Percentiles rank a stretch among this genome's conserved stretches.
Conservation (phyloP, 805 yeast species). For the Teunomyces funiuensis region DNA sequence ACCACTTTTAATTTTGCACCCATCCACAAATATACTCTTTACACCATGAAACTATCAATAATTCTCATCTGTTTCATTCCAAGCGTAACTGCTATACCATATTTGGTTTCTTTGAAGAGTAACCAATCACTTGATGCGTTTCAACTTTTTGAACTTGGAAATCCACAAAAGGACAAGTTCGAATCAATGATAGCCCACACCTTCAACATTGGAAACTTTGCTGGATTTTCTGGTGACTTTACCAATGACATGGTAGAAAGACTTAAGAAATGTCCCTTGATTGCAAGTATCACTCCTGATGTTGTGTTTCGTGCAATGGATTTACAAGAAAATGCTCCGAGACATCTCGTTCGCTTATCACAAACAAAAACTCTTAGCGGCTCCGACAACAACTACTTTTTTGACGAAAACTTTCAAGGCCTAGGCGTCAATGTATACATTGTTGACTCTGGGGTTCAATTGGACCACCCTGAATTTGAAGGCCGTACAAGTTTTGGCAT, state of each 20-base stretch:
- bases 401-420: constrained; percentile 50
- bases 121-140: constrained; percentile 50
- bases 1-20: background rate
- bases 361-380: constrained; percentile 35
- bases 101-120: constrained; percentile 52
- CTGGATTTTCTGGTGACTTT: constrained; percentile 67
- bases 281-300: constrained; percentile 71
- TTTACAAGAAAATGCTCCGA: constrained; percentile 49
- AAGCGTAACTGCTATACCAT: constrained; percentile 15
- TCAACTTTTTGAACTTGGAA: constrained; percentile 43
- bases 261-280: constrained; percentile 57
- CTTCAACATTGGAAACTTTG: constrained; percentile 68
- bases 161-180: constrained; percentile 39
- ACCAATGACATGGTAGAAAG: constrained; percentile 46
- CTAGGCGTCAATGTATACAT: constrained; percentile 68
- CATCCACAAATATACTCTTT: background rate
- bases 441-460: constrained; percentile 79
- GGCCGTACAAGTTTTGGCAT: constrained; percentile 60
- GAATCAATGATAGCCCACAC: constrained; percentile 49
- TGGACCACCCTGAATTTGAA: constrained; percentile 61
- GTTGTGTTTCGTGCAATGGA: constrained; percentile 57
- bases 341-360: constrained; percentile 67
- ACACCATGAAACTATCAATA: background rate
- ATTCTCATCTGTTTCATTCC: background rate
- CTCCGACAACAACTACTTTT: constrained; percentile 43